phyloP scores from a whole-genome alignment of 2,329 filamentous ascomycete species.

The Claviceps quebecensis region DNA sequence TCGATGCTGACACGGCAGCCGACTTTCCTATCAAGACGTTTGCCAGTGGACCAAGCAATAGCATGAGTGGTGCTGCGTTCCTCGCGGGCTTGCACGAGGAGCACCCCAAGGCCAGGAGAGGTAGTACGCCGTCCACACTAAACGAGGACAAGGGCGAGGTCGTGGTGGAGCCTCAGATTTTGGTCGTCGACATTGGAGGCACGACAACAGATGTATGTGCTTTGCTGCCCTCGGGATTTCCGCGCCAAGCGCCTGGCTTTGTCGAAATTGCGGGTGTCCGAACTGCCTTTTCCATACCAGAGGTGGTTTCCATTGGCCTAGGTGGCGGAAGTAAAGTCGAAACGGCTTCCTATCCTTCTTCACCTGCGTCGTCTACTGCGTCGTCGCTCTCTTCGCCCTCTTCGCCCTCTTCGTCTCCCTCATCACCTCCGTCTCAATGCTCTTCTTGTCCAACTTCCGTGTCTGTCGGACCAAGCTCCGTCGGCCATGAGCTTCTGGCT shows the following conservation, averaged over 20 bases:
- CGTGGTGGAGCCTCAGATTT: slow-evolving; percentile 16
- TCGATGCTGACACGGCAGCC: slow-evolving; percentile 31
- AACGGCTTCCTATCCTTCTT: slow-evolving; percentile 10
- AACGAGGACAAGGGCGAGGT: background rate
- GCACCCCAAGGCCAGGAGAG: background rate
- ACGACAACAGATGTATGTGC: slow-evolving; percentile 48
- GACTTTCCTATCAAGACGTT: slow-evolving; percentile 38
- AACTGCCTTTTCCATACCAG: slow-evolving; percentile 43
- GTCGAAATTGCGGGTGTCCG: slow-evolving; percentile 44
- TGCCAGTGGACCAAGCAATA: slow-evolving; percentile 39
- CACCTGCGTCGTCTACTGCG: background rate
- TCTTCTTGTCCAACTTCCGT: slow-evolving; percentile 18
- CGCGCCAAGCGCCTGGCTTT: slow-evolving; percentile 43
- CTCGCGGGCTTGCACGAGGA: slow-evolving; percentile 31
- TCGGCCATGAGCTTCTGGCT: slow-evolving; percentile 34
- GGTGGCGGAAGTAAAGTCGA: slow-evolving; percentile 34
- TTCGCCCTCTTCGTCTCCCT: background rate
- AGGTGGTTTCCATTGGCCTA: slow-evolving; percentile 41
- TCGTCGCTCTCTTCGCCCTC: background rate
- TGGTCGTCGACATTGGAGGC: slow-evolving; percentile 46
- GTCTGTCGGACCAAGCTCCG: slow-evolving; percentile 41
- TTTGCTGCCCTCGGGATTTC: slow-evolving; percentile 43
- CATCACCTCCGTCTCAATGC: background rate
- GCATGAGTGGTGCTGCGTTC: slow-evolving; percentile 38
- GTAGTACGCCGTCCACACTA: no score